Evolutionary conservation across 495 filamentous ascomycete species (phyloP).

Genomic region (Glarea lozoyensis): DNA sequence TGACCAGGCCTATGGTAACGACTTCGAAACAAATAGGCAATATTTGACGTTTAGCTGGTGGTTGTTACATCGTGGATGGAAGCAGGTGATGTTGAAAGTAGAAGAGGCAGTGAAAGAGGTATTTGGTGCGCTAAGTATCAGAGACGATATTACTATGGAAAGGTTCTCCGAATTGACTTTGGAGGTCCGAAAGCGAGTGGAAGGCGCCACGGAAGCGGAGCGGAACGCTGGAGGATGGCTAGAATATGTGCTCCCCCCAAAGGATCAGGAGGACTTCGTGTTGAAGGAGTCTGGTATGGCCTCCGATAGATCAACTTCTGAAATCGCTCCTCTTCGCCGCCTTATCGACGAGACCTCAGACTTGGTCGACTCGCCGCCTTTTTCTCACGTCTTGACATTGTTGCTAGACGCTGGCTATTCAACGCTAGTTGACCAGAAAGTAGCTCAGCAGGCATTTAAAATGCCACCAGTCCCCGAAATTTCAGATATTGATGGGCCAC

Average conservation of each 20-base stretch:
- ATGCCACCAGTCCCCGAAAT: constrained; percentile 29
- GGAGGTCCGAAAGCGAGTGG: constrained; percentile 74
- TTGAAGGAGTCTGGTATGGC: constrained; percentile 74
- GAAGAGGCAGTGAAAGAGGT: constrained; percentile 72
- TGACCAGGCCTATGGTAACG: constrained; percentile 73
- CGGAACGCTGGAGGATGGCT: constrained; percentile 66
- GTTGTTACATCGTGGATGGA: constrained; percentile 88
- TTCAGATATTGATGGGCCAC: constrained; percentile 32
- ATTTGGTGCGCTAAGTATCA: constrained; percentile 76
- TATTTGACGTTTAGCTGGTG: constrained; percentile 98
- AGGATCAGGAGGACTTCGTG: constrained; percentile 68
- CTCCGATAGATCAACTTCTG: constrained; percentile 24
- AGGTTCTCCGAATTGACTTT: constrained; percentile 68
- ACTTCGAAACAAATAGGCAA: constrained; percentile 87
- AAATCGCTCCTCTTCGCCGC: constrained; percentile 58
- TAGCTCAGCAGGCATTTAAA: constrained; percentile 71
- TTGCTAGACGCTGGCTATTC: constrained; percentile 85
- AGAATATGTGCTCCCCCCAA: constrained; percentile 70
- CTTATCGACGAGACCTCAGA: constrained; percentile 96
- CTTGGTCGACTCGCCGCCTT: constrained; percentile 86
- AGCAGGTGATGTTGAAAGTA: constrained; percentile 68
- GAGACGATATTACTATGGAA: constrained; percentile 75
- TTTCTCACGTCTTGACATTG: constrained; percentile 71
- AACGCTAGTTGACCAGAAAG: constrained; percentile 66
- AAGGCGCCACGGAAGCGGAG: constrained; percentile 60